A percentile compares a stretch with the other conserved stretches of the same genome.
phyloP scores from a whole-genome alignment of 805 yeast species.

The Candida coquimbonensis region DNA sequence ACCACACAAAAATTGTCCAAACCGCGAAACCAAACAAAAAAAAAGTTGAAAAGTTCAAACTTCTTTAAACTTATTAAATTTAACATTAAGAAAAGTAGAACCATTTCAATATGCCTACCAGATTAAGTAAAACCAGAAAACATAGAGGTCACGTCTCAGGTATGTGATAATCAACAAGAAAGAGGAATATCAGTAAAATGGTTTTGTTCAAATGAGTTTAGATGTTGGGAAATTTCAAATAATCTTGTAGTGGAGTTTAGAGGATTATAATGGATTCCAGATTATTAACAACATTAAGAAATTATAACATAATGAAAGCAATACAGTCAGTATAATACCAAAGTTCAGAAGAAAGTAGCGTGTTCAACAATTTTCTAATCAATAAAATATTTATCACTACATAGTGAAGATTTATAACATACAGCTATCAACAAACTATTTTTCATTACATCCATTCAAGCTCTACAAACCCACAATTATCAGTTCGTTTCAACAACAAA shows the following conservation, averaged over 20 bases:
- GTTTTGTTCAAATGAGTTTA: neutral
- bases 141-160: constrained; percentile 99
- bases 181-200: neutral
- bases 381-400: no score
- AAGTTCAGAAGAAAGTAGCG: no score
- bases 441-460: no score
- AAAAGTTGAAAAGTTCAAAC: constrained; percentile 18
- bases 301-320: no score
- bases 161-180: constrained; percentile 40
- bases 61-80: constrained; percentile 10
- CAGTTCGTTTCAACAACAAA: no score
- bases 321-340: no score
- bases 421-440: no score
- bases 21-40: constrained; percentile 10
- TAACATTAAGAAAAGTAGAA: constrained; percentile 18
- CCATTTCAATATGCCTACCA: constrained; percentile 80
- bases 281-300: no score
- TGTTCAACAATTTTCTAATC: no score
- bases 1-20: neutral
- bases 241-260: neutral
- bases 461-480: no score
- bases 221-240: neutral
- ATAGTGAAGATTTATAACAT: no score
- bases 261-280: neutral
- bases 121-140: constrained; percentile 99